Evolutionary conservation across 2,329 filamentous ascomycete species (phyloP).

Genomic region (Colletotrichum horii): DNA sequence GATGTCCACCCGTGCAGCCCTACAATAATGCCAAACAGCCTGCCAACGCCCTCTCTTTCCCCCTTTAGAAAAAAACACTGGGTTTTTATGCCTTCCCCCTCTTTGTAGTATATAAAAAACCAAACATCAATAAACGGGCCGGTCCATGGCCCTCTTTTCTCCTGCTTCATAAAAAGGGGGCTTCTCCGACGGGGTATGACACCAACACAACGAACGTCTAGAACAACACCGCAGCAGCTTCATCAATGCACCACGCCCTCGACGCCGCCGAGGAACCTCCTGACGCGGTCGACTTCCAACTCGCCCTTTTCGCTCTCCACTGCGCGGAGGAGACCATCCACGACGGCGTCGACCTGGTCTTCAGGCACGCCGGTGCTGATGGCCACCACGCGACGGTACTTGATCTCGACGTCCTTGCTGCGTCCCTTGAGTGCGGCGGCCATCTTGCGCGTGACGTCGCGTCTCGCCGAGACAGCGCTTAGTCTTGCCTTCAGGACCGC

Average conservation of each 20-base stretch:
- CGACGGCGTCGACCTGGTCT: constrained; percentile 77
- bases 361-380: constrained; percentile 85
- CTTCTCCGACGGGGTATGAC: constrained; percentile 12
- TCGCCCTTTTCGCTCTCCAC: constrained; percentile 86
- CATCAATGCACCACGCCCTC: constrained; percentile 62
- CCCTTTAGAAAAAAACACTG: not conserved
- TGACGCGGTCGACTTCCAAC: constrained; percentile 76
- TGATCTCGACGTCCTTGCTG: constrained; percentile 82
- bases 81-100: not conserved
- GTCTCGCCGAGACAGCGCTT: constrained; percentile 73
- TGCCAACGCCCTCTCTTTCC: not conserved
- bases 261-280: constrained; percentile 80
- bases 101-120: not conserved
- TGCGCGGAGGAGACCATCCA: constrained; percentile 82
- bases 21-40: not conserved
- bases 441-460: constrained; percentile 69
- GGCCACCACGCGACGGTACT: constrained; percentile 87
- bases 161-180: not conserved
- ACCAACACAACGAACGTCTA: not conserved
- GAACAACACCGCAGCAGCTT: not conserved
- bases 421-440: constrained; percentile 76
- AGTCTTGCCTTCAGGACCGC: constrained; percentile 70
- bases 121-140: not conserved
- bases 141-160: not conserved
- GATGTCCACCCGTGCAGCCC: not conserved